Evolutionary conservation across 208 protist species (phyloP).

Genomic region (Hexamita inflata): DNA sequence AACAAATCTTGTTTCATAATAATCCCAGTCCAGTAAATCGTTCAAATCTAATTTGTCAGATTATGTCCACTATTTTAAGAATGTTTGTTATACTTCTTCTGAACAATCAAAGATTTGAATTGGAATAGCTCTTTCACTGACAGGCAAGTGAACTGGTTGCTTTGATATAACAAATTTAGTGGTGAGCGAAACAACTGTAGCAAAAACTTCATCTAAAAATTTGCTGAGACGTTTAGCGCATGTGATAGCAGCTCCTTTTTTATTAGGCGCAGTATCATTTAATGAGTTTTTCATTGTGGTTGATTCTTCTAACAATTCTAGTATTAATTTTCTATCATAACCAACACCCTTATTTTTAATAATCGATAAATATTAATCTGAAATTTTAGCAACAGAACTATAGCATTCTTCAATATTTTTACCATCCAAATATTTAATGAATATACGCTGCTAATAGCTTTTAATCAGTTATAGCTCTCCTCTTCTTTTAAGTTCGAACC

Average conservation of each 20-base stretch:
- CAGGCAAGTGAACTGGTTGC: conserved; percentile 69
- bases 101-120: conserved; percentile 82
- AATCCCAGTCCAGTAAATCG: conserved; percentile 90
- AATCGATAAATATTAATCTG: conserved; percentile 85
- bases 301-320: conserved; percentile 87
- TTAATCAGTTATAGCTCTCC: conserved; percentile 99
- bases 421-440: conserved; percentile 81
- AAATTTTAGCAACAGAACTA: conserved; percentile 71
- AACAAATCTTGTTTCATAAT: conserved; percentile 68
- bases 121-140: conserved; percentile 90
- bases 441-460: conserved; percentile 87
- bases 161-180: conserved; percentile 90
- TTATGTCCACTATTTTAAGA: conserved; percentile 75
- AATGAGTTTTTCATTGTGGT: conserved; percentile 76
- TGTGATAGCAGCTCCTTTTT: conserved; percentile 93
- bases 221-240: conserved; percentile 79
- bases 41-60: conserved; percentile 60
- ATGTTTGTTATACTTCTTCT: conserved; percentile 58
- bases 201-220: conserved; percentile 87
- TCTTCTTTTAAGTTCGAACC: conserved; percentile 99
- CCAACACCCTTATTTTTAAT: conserved; percentile 58
- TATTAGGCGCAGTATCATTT: conserved; percentile 75
- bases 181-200: conserved; percentile 78
- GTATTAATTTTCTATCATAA: conserved; percentile 75
- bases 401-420: conserved; percentile 69